phyloP scores from a whole-genome alignment of 345 rosid species.

The Melastoma malabathricum region DNA sequence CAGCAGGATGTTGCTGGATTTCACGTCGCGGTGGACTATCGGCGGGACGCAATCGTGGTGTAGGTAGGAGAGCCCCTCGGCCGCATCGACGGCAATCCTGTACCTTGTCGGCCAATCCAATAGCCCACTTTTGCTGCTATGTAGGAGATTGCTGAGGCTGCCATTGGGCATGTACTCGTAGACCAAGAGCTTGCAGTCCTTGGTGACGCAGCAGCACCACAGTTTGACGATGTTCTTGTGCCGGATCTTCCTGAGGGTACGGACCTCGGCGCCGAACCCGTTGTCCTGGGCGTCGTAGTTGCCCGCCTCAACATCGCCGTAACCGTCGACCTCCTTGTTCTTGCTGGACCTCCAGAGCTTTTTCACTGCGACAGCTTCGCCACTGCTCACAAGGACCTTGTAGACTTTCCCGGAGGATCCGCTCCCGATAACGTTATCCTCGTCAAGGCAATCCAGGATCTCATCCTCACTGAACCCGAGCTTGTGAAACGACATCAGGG shows the following conservation, averaged over 20 bases:
- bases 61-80: slow-evolving; percentile 87
- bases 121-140: slow-evolving; percentile 69
- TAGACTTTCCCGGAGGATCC: slow-evolving; percentile 93
- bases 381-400: slow-evolving; percentile 71
- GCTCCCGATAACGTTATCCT: slow-evolving; percentile 81
- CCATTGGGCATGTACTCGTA: slow-evolving; percentile 97
- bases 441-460: slow-evolving; percentile 74
- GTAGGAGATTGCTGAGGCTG: slow-evolving; percentile 89
- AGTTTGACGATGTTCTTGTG: slow-evolving; percentile 96
- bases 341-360: slow-evolving; percentile 70
- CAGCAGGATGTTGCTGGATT: slow-evolving; percentile 83
- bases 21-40: slow-evolving; percentile 92
- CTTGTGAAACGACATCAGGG: slow-evolving; percentile 90
- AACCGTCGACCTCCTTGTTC: slow-evolving; percentile 20
- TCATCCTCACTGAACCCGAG: slow-evolving; percentile 82
- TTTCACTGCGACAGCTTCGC: slow-evolving; percentile 87
- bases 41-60: slow-evolving; percentile 94
- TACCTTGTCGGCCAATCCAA: slow-evolving; percentile 80
- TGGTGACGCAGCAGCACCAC: slow-evolving; percentile 87
- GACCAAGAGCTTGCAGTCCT: slow-evolving; percentile 90
- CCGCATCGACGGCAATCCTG: slow-evolving; percentile 74
- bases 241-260: slow-evolving; percentile 86
- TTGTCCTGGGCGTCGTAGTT: slow-evolving; percentile 37
- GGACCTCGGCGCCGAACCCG: slow-evolving; percentile 79
- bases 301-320: slow-evolving; percentile 55